Conservation (phyloP, 2,329 filamentous ascomycete genomes). For the Achaetomium macrosporum region DNA sequence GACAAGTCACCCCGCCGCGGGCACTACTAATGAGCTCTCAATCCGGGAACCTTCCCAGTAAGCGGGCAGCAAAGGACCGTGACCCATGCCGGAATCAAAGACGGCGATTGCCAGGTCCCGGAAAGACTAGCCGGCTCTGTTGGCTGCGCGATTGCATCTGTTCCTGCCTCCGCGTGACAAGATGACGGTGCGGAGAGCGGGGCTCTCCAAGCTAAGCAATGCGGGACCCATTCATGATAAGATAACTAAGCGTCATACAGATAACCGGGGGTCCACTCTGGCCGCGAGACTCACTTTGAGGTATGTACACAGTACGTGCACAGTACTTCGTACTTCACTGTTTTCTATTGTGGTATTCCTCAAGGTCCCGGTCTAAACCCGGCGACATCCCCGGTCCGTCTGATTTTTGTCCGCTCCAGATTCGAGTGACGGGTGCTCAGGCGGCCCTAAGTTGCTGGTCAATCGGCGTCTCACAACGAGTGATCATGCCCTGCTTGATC, state of each 20-base stretch:
- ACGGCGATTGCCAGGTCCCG: background rate
- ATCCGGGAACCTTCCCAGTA: background rate
- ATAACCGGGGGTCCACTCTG: background rate
- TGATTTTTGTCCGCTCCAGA: too few species aligned
- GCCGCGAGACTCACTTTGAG: too few species aligned
- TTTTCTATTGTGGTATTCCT: too few species aligned
- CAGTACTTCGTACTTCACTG: too few species aligned
- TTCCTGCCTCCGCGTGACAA: conserved; percentile 11
- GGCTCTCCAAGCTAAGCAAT: background rate
- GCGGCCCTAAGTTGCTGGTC: too few species aligned
- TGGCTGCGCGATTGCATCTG: background rate
- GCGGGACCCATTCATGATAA: background rate
- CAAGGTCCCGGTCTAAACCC: too few species aligned
- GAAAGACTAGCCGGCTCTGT: background rate
- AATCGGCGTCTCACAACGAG: too few species aligned
- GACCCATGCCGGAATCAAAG: background rate
- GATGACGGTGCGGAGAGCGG: conserved; percentile 8
- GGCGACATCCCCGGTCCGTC: too few species aligned
- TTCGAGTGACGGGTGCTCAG: too few species aligned
- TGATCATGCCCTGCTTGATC: too few species aligned
- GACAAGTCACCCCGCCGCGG: background rate
- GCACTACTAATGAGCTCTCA: background rate
- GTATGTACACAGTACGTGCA: too few species aligned
- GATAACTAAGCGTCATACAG: background rate
- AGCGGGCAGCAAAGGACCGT: background rate